Conservation (phyloP, 176 grass and related monocot genomes). For the Panicum miliaceum region DNA sequence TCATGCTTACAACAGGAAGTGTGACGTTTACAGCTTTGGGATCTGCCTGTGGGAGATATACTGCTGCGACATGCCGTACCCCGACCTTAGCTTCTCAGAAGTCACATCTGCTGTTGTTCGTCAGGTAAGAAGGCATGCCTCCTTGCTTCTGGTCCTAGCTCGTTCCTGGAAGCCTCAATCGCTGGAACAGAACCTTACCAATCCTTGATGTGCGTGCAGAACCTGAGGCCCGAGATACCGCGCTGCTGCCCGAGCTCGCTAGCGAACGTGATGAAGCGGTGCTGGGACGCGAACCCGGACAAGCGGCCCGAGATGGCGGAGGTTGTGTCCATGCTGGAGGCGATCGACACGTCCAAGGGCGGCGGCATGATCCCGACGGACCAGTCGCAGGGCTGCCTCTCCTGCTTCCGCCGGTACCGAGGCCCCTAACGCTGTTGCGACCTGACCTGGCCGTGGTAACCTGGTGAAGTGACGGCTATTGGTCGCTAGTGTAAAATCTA, state of each 20-base stretch:
- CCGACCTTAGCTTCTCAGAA: constrained; percentile 96
- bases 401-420: constrained; percentile 68
- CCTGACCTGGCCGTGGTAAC: neutral
- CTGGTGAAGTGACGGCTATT: neutral
- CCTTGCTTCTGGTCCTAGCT: neutral
- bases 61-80: constrained; percentile 99
- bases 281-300: constrained; percentile 96
- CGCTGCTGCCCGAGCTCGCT: constrained; percentile 90
- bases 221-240: constrained; percentile 97
- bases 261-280: constrained; percentile 90
- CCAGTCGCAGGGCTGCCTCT: constrained; percentile 78
- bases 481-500: constrained; percentile 53
- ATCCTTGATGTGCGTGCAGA: constrained; percentile 47
- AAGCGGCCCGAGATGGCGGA: constrained; percentile 91
- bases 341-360: constrained; percentile 93
- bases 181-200: constrained; percentile 60
- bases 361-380: constrained; percentile 91
- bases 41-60: constrained; percentile 99
- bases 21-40: constrained; percentile 98
- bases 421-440: constrained; percentile 58
- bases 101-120: constrained; percentile 97
- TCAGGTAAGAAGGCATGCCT: constrained; percentile 56
- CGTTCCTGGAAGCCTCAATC: constrained; percentile 25
- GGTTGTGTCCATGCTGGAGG: constrained; percentile 92
- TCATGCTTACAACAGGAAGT: constrained; percentile 93